These are phyloP conservation scores for Pneumocystis jirovecii DNA, from an alignment of 1,139 yeast genomes.

Conservation along the genomic window DNA sequence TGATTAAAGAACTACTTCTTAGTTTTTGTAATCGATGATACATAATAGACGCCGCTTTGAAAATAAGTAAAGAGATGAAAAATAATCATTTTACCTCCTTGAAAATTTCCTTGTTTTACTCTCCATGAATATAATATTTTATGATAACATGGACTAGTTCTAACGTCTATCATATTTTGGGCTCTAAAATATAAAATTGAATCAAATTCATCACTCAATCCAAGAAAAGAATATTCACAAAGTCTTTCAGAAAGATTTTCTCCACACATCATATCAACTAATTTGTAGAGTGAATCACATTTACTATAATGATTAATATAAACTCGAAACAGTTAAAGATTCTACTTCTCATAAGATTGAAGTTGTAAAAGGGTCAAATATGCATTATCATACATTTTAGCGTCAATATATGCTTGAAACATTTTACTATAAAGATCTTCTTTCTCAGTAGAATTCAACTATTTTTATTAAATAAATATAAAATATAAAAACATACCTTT, in stretches of 20 bases:
- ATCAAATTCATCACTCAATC: conserved; percentile 10
- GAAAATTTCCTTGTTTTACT: conserved; percentile 7
- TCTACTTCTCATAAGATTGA: background rate
- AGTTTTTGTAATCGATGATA: conserved; percentile 8
- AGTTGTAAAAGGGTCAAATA: background rate
- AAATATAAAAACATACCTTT: background rate
- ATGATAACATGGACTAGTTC: conserved; percentile 9
- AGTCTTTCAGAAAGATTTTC: conserved; percentile 3
- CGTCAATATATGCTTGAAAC: background rate
- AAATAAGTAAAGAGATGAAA: background rate
- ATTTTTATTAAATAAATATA: background rate
- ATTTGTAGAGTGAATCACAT: conserved; percentile 4
- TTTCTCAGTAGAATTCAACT: background rate
- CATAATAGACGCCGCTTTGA: conserved; percentile 7
- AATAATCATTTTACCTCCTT: conserved; percentile 3
- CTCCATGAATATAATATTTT: conserved; percentile 10
- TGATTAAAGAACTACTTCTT: conserved; percentile 1
- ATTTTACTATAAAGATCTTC: background rate
- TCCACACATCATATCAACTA: conserved; percentile 7
- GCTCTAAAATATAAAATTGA: conserved; percentile 6
- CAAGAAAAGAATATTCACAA: conserved; percentile 6
- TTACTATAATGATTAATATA: background rate
- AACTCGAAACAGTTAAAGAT: background rate
- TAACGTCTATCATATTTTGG: conserved; percentile 8
- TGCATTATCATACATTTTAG: conserved; percentile 1